Evolutionary conservation across 805 yeast genomes (phyloP), one percentile per base, ranked within the genome.

Genomic region (Candida oleophila): DNA sequence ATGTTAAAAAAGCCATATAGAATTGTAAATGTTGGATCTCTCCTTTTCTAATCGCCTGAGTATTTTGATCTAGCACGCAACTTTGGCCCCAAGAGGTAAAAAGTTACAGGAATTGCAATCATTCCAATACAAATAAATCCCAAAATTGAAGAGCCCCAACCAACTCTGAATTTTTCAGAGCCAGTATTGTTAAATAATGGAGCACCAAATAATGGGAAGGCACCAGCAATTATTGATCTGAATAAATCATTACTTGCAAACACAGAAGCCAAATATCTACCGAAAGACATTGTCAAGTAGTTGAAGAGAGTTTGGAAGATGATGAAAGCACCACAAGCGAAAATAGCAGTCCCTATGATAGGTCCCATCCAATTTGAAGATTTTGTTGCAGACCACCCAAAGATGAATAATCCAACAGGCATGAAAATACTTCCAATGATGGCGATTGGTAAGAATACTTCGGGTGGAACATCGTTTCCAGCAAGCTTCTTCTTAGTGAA

Each of bases 131-230:
- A 56, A 33, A 78, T 53, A 51, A 77, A 76, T 0, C 77, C 83
- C 37, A 59, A 53, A 12, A 80, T 50, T 4, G 78, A 68, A 2
- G 77, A 64, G 2, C 84, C 86, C 84, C 84, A 82, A 2, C 71
- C 85, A 15, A 78, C 80, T 1, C 86, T 85, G 56, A 66, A 82
- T 35, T 68, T 72, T 2, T 71, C 63, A 41, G 74, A 72, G 7
- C 74, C 75, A 45, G 79, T 64, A 53, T 78, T 75, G 45, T 69
- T 64, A 58, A 76, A 86, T 79, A 86, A 73, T 30, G 79, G 77
- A 35, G 70, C 57, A 4, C 87, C 85, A 61, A 86, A 84, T 44
- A 86, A 68, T 36, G 87, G 87, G 69, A 82, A 82, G 2, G 75
- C 78, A 50, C 81, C 80, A 1, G 83, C 87, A 52, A 76, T 72